Evolutionary conservation across 768 basidiomycete species (phyloP), one percentile per base, ranked within the genome.

Genomic region (Termitomyces eurrhizus): DNA sequence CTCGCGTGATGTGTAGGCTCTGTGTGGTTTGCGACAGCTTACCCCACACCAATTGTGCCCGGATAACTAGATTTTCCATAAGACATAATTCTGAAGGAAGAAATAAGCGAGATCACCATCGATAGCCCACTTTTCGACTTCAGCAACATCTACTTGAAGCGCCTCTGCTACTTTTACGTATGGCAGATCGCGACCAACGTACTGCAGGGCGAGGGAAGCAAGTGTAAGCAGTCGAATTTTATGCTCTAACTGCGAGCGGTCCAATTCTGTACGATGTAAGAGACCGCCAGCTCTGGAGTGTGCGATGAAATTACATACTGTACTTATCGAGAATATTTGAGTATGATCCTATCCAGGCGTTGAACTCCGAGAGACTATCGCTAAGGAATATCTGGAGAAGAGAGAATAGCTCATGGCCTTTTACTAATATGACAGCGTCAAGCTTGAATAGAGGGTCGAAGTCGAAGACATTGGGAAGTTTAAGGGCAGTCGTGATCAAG

Each of bases 41-140:
- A 41, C 89, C 93, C 54, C 86, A 84, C 36, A 94, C 71, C 49
- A 95, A 82, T 32, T 89, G 87, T 2, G 86, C 82, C 57, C 93
- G 90, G 65, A 95, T 93, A 58, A 89, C 93, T 93, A 65, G 14
- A 51, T 55, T 41, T 44, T 11, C n/a, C 16, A 52, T 52, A 37
- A 57, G 56, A 59, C 58, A 42, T 44, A 41, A 58, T 29, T 61
- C 58, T 32, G 51, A 24, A 36, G 36, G 6, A 46, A 35, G 4
- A 46, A 49, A 61, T 16, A 36, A 36, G 56, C 54, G 49, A 55
- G 21, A 56, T 78, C 62, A 93, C 92, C 87, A 74, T 94, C 91
- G 63, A 95, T 94, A 44, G 87, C 85, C 91, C 92, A 94, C 67
- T 83, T 86, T 71, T 95, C 93, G 33, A 95, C 91, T 61, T 90